phyloP scores from a whole-genome alignment of 2,329 filamentous ascomycete genomes.

The Colletotrichum orchidophilum region DNA sequence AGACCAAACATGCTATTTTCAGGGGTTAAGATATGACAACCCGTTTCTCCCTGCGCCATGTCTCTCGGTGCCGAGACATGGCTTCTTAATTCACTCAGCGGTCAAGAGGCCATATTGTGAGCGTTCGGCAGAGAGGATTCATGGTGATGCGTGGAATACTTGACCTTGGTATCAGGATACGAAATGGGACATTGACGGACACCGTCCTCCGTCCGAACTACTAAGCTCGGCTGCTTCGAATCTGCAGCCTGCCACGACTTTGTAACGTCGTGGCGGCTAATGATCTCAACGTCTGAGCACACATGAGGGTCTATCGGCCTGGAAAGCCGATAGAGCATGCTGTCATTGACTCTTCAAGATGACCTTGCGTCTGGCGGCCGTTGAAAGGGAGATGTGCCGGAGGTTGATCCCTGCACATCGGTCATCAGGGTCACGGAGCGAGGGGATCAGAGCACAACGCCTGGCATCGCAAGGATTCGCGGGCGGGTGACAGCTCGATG shows the following conservation, averaged over 20 bases:
- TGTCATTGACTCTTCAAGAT: neutral
- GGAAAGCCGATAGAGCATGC: neutral
- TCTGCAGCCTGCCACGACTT: neutral
- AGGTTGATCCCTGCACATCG: neutral
- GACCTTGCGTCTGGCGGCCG: neutral
- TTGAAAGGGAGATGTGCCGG: neutral
- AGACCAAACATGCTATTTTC: neutral
- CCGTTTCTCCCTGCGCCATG: conserved; percentile 11
- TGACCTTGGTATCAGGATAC: neutral
- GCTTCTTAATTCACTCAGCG: too few relatives aligned
- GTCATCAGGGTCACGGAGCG: neutral
- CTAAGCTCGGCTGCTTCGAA: neutral
- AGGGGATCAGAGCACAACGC: neutral
- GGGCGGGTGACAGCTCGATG: neutral
- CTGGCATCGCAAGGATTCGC: neutral
- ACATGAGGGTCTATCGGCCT: neutral
- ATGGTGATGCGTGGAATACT: neutral
- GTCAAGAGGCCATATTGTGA: too few relatives aligned
- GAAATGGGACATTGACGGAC: neutral
- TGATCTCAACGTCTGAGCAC: neutral
- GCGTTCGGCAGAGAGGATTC: neutral
- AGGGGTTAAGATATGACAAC: neutral
- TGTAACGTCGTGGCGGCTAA: neutral
- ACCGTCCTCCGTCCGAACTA: neutral
- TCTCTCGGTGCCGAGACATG: conserved; percentile 6